These are phyloP conservation scores for Metrosideros polymorpha DNA, from an alignment of 441 rosid genomes.

Conservation along the genomic window DNA sequence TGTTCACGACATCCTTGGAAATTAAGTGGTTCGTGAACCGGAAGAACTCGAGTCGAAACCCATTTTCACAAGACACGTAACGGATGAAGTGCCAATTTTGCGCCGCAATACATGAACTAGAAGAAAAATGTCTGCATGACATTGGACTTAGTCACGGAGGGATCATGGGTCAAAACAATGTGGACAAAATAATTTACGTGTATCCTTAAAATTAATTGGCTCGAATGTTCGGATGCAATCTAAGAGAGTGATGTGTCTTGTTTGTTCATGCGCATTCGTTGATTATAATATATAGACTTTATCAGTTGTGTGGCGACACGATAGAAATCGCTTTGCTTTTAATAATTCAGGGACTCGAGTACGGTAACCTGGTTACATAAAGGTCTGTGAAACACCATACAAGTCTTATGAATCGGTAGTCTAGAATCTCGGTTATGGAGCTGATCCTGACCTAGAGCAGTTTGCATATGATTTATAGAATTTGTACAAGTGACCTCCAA, in stretches of 20 bases:
- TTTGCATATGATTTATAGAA: neutral
- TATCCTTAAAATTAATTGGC: too few species aligned
- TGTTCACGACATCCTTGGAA: neutral
- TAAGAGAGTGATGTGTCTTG: neutral
- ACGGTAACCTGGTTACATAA: rapidly evolving
- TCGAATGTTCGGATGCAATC: neutral
- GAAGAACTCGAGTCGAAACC: neutral
- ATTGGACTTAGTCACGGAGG: neutral
- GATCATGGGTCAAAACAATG: neutral
- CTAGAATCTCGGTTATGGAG: rapidly evolving
- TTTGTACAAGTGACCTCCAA: rapidly evolving
- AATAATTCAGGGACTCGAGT: rapidly evolving
- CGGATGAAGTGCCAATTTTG: neutral
- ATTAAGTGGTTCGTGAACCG: neutral
- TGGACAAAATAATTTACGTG: neutral
- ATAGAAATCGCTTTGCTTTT: rapidly evolving
- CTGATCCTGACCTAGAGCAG: neutral
- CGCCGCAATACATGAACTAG: neutral
- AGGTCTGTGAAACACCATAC: neutral
- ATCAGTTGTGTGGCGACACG: neutral
- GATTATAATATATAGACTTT: neutral
- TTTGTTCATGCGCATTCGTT: neutral
- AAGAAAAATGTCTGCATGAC: neutral
- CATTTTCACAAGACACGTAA: neutral
- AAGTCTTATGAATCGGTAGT: neutral